Base-by-base conservation (phyloP, 495 filamentous ascomycete genomes). In the Tirmania nivea region DNA sequence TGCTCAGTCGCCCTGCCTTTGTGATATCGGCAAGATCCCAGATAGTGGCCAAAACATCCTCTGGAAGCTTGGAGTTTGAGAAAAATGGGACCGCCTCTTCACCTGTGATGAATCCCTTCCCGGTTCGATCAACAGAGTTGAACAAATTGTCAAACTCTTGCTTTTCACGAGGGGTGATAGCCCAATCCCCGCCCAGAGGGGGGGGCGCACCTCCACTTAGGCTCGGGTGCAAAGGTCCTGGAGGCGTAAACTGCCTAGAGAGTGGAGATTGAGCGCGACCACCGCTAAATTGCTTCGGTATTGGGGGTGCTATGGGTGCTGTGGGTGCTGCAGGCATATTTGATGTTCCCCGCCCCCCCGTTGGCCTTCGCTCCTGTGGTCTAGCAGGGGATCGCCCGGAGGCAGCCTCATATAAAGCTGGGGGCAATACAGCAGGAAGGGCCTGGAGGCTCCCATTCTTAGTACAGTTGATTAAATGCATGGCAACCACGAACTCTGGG, bases 21-120 rank as follows among this genome's bases (percentile, higher is more conserved):
- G 82, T 83, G 64, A 95, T 90, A 71, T 96, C 89, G 7, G 92
- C 83, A 20, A 97, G 73, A 64, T 97, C 92, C 90, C 90, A 97
- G 56, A 97, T 92, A 59, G 85, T 79, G n/a, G 92, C 90, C 16
- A 97, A 74, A 8, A 78, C 78, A 63, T 94, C 92, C 59, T 95
- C 89, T 0, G 86, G 75, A 9, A 97, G 73, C 53, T 83, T 81
- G 1, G 89, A 93, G 64, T 93, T 84, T 64, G 83, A 85, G 65
- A 97, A 88, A 66, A 95, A 97, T 2, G 74, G 71, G 7, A 95
- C 90, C n/a, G 92, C 90, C 66, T 96, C 87, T 54, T 96, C 90
- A 61, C 81, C 90, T 51, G 79, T 90, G 53, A 96, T 90, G 52
- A 78, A 79, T 3, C 89, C 89, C 51, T 75, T 75, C 56, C 79